phyloP scores from a whole-genome alignment of 768 basidiomycete genomes.

The Lactifluus pinguis region DNA sequence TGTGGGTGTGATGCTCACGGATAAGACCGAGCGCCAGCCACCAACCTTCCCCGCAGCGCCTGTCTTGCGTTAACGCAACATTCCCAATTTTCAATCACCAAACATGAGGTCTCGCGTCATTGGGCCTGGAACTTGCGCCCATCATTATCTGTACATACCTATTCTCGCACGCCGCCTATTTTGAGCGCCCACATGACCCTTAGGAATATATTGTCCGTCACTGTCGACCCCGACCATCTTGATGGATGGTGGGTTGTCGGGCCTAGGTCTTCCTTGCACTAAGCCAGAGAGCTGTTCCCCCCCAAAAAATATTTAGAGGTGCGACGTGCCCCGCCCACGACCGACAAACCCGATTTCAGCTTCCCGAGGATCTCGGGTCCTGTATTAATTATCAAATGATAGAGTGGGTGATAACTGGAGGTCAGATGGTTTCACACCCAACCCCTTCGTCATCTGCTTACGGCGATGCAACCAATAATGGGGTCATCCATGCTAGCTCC shows the following conservation, averaged over 20 bases:
- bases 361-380: slow-evolving; percentile 13
- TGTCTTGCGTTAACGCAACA: background rate
- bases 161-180: slow-evolving; percentile 13
- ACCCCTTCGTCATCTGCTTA: background rate
- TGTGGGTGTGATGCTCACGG: background rate
- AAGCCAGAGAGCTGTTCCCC: background rate
- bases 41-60: slow-evolving; percentile 15
- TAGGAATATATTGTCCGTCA: background rate
- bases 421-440: background rate
- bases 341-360: background rate
- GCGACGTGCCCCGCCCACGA: background rate
- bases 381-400: background rate
- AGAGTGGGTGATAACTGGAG: background rate
- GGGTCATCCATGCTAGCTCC: background rate
- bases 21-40: slow-evolving; percentile 5
- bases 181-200: slow-evolving; percentile 12
- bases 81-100: background rate
- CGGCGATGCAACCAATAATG: background rate
- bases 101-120: slow-evolving; percentile 8
- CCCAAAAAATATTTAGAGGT: no score
- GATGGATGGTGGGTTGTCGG: background rate
- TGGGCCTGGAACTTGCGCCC: slow-evolving; percentile 15
- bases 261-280: background rate
- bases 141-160: background rate
- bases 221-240: background rate